Conservation (phyloP, 2,329 filamentous ascomycete species). For the Paecilomyces dactylethromorphus region DNA sequence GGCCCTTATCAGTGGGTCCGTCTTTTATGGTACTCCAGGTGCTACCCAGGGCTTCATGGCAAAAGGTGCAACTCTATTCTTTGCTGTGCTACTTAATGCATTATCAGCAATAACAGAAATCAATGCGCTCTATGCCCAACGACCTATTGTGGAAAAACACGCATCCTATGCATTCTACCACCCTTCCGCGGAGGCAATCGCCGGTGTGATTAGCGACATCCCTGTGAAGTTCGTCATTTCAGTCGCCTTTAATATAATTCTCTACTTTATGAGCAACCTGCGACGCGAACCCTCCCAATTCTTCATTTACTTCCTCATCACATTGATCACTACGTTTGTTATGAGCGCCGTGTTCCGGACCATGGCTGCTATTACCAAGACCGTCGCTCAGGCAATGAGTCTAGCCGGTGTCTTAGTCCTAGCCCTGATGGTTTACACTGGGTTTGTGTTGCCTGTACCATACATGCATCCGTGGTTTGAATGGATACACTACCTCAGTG, state of each 20-base stretch:
- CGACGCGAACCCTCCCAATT: constrained; percentile 67
- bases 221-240: constrained; percentile 70
- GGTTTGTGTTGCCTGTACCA: constrained; percentile 33
- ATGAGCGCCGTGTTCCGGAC: constrained; percentile 80
- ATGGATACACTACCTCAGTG: constrained; percentile 31
- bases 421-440: constrained; percentile 26
- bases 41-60: constrained; percentile 66
- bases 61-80: constrained; percentile 73
- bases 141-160: constrained; percentile 89
- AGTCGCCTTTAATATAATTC: constrained; percentile 66
- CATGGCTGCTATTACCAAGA: constrained; percentile 52
- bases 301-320: constrained; percentile 79
- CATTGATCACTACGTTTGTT: constrained; percentile 55
- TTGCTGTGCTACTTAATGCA: constrained; percentile 76
- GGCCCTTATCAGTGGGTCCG: constrained; percentile 62
- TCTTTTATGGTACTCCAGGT: constrained; percentile 69
- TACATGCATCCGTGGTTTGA: constrained; percentile 46
- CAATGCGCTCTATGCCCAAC: constrained; percentile 76
- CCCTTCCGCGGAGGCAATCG: constrained; percentile 78
- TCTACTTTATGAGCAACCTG: constrained; percentile 85
- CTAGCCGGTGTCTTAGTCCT: constrained; percentile 24
- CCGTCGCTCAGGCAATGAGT: constrained; percentile 49
- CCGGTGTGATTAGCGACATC: constrained; percentile 78
- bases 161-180: constrained; percentile 80
- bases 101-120: constrained; percentile 75